phyloP scores from a whole-genome alignment of 179 eudicot genomes.

The Actinidia chinensis region DNA sequence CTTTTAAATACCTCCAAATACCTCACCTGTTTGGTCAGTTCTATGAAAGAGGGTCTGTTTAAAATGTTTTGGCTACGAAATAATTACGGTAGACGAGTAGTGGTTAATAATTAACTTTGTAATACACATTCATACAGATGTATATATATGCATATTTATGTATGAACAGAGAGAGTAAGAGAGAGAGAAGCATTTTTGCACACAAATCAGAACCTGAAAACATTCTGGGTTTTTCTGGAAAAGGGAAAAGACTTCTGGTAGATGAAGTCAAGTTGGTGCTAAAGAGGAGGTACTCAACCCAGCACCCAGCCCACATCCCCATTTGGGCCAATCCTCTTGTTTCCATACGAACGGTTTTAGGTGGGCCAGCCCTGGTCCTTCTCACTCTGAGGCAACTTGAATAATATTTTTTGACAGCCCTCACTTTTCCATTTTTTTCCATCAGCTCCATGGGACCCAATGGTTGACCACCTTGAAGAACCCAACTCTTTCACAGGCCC shows the following conservation, averaged over 20 bases:
- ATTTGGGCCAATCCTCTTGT: conserved; percentile 44
- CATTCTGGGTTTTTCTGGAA: conserved; percentile 27
- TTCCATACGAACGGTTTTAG: conserved; percentile 52
- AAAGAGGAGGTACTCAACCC: conserved; percentile 65
- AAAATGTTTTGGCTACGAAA: too few relatives aligned
- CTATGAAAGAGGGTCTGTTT: too few relatives aligned
- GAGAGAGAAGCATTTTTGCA: too few relatives aligned
- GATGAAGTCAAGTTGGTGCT: conserved; percentile 24
- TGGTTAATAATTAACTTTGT: too few relatives aligned
- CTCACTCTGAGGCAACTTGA: conserved; percentile 31
- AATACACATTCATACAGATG: too few relatives aligned
- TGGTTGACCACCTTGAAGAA: conserved; percentile 65
- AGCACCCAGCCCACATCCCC: conserved; percentile 67
- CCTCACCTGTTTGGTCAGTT: too few relatives aligned
- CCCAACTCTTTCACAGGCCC: conserved; percentile 52
- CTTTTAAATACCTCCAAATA: too few relatives aligned
- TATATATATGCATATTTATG: background rate
- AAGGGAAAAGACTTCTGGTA: conserved; percentile 7
- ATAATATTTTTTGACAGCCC: conserved; percentile 44
- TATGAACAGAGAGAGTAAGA: background rate
- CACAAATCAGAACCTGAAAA: conserved; percentile 22
- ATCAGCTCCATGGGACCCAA: conserved; percentile 41
- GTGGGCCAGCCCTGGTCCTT: conserved; percentile 44
- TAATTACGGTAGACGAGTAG: too few relatives aligned
- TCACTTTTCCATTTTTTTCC: conserved; percentile 35